phyloP scores from a whole-genome alignment of 2,329 filamentous ascomycete species.

The Colletotrichum sp. region DNA sequence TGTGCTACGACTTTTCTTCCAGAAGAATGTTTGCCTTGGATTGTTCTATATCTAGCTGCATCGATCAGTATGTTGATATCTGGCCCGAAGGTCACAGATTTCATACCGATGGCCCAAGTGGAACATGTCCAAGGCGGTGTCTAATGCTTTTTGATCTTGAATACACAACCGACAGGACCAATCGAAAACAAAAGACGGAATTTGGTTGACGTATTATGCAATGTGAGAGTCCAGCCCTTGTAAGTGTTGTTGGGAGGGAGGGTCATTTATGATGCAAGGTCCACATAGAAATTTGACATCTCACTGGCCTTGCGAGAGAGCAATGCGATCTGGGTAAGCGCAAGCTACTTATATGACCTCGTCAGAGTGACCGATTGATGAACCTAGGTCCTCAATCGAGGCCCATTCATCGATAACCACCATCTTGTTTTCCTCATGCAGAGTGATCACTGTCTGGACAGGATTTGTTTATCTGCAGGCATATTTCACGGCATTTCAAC shows the following conservation, averaged over 20 bases:
- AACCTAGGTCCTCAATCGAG: too few species aligned
- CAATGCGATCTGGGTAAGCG: neutral
- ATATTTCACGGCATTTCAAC: neutral
- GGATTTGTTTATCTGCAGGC: too few species aligned
- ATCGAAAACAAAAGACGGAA: neutral
- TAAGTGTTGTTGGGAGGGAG: neutral
- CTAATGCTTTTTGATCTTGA: neutral
- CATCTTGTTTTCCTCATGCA: neutral
- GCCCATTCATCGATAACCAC: neutral
- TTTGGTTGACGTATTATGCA: accelerated
- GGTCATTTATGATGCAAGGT: neutral
- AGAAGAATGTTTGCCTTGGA: neutral
- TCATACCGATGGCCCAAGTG: neutral
- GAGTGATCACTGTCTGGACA: neutral
- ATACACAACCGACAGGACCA: neutral
- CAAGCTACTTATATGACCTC: neutral
- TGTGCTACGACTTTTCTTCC: neutral
- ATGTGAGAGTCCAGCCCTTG: neutral
- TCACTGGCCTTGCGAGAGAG: neutral
- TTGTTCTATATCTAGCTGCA: neutral
- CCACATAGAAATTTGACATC: too few species aligned
- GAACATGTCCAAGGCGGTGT: neutral
- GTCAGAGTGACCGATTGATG: too few species aligned
- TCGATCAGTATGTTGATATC: accelerated
- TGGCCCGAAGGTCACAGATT: neutral